Evolutionary conservation across 768 basidiomycete genomes (phyloP), one percentile per base, ranked within the genome.

Genomic region (Tricholoma hemisulphureum): DNA sequence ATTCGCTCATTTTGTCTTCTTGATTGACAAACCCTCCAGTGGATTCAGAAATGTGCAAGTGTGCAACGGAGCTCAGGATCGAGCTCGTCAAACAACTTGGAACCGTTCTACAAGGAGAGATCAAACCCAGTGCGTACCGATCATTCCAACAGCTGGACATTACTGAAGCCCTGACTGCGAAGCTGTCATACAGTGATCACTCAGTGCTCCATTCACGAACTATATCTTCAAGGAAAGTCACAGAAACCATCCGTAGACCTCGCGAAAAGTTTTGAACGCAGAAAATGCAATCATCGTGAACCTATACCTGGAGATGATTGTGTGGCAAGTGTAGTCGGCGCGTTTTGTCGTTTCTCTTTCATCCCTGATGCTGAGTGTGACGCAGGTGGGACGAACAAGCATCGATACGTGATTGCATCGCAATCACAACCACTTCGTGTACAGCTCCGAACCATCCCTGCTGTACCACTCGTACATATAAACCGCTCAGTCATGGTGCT

Each of bases 251-350:
- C 87, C 0, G 87, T 93, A 0, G 92, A 97, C 68, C 80, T 97
- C 41, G 96, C 97, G 2, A 98, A 98, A 74, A 82, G 79, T 0
- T 98, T 97, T 63, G 96, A 98, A 74, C 82, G 96, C 56, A 72
- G 97, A 62, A 93, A 90, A 73, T 99, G 97, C 70, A 98, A 98
- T 69, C 97, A 99, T 70, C 80, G 86, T 60, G 90, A 95, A 65
- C 78, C 89, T n/a, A 89, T 98, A 26, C 78, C 83, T 0, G 89
- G 89, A 28, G 85, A 90, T 49, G 93, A 94, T 16, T 99, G 97
- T 70, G 76, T 99, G 26, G 66, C 75, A 5, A 83, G 83, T 58
- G 87, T 98, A 46, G 79, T 97, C 48, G 96, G 96, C 93, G 64
- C 58, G 84, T 65, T 34, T 28, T 49, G n/a, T 29, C 6, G 16